These are phyloP conservation scores for Atalantia buxifolia DNA, from an alignment of 345 rosid species.

Conservation along the genomic window DNA sequence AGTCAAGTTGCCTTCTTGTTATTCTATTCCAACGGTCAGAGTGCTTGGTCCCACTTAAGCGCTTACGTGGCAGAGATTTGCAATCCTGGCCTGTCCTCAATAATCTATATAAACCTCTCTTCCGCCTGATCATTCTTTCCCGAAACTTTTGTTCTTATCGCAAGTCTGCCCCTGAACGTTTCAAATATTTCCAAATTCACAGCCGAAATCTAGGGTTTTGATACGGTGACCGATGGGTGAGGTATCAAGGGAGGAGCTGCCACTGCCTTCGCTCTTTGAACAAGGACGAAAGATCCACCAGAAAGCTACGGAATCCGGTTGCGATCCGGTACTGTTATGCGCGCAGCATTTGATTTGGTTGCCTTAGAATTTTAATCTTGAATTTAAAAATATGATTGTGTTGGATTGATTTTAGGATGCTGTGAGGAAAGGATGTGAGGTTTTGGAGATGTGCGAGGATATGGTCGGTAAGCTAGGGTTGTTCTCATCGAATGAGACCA, in stretches of 20 bases:
- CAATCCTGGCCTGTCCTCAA: no score
- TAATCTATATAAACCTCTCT: neutral
- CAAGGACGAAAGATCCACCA: constrained; percentile 73
- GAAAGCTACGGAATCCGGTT: constrained; percentile 50
- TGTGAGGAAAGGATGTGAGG: constrained; percentile 66
- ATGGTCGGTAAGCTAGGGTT: constrained; percentile 77
- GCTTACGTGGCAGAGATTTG: no score
- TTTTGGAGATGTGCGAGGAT: constrained; percentile 74
- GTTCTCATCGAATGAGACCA: constrained; percentile 86
- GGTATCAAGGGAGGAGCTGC: constrained; percentile 52
- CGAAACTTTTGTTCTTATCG: neutral
- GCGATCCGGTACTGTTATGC: constrained; percentile 51
- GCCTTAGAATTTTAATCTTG: neutral
- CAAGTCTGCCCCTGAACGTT: neutral
- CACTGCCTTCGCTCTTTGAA: constrained; percentile 70
- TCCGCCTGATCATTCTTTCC: neutral
- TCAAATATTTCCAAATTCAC: neutral
- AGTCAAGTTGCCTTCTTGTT: no score
- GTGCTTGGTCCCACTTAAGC: no score
- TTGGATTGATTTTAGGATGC: constrained; percentile 37
- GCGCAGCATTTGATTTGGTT: neutral
- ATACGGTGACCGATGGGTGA: constrained; percentile 33
- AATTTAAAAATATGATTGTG: neutral
- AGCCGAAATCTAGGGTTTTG: constrained; percentile 1
- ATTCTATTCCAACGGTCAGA: no score